Conservation (phyloP, 805 yeast species). For the Nakazawaea laoshanensis region DNA sequence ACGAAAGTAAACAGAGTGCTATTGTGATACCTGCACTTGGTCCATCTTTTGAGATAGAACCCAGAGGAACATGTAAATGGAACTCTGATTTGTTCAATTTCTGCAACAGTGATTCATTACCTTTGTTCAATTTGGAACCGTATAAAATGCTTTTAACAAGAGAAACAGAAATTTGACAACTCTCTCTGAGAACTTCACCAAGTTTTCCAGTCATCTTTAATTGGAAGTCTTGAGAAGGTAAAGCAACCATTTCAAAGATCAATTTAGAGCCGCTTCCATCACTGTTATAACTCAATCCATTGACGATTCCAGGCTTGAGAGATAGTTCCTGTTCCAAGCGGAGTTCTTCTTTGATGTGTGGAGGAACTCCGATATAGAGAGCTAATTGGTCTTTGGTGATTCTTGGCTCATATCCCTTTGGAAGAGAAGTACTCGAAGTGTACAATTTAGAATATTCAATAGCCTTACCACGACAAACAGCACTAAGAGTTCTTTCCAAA, state of each 20-base stretch:
- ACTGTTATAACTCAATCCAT: conserved; percentile 81
- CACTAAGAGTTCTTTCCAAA: conserved; percentile 66
- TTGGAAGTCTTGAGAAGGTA: conserved; percentile 36
- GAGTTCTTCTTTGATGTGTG: conserved; percentile 31
- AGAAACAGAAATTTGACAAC: conserved; percentile 70
- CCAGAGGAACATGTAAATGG: conserved; percentile 42
- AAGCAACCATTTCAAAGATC: conserved; percentile 68
- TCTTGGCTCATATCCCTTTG: conserved; percentile 24
- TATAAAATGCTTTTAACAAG: conserved; percentile 53
- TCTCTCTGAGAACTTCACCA: conserved; percentile 75
- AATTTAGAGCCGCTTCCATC: conserved; percentile 81
- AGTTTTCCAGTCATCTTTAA: conserved; percentile 72
- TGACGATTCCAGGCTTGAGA: conserved; percentile 63
- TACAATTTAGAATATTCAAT: conserved; percentile 46
- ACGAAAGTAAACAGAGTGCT: conserved; percentile 37
- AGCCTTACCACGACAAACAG: conserved; percentile 76
- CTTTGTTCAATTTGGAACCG: conserved; percentile 16
- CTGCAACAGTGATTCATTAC: conserved; percentile 25
- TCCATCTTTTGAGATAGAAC: conserved; percentile 37
- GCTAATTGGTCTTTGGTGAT: conserved; percentile 52
- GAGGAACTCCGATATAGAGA: conserved; percentile 56
- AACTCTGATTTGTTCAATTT: conserved; percentile 49
- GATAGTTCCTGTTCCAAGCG: conserved; percentile 38
- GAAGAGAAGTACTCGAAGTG: conserved; percentile 15
- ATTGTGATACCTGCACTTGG: conserved; percentile 44